Evolutionary conservation across 176 grass and related monocot genomes (phyloP).

Genomic region (Coix lacrymajobi): DNA sequence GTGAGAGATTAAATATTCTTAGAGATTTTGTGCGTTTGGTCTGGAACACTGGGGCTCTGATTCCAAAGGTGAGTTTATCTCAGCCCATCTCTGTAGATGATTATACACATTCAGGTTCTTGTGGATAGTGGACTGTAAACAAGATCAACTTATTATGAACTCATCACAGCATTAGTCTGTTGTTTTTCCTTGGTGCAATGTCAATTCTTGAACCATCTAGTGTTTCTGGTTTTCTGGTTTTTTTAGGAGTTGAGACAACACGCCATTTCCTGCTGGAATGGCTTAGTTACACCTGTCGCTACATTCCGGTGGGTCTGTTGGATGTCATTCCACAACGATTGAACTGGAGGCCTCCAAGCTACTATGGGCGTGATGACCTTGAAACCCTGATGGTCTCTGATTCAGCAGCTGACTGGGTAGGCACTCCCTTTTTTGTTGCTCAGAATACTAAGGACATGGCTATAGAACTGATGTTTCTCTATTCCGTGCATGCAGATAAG

Average conservation of each 20-base stretch:
- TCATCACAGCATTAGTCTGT: not conserved
- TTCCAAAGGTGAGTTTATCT: constrained; percentile 59
- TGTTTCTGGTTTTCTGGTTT: not conserved
- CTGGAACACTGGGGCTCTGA: constrained; percentile 95
- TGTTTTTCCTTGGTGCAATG: not conserved
- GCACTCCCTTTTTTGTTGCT: not conserved
- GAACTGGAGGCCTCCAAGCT: constrained; percentile 90
- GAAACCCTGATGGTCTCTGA: constrained; percentile 93
- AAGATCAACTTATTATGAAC: not conserved
- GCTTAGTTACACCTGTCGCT: constrained; percentile 78
- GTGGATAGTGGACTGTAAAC: not conserved
- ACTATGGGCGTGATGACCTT: constrained; percentile 77
- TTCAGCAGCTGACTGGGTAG: constrained; percentile 96
- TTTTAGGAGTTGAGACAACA: constrained; percentile 83
- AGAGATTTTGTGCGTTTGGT: constrained; percentile 77
- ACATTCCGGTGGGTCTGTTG: constrained; percentile 75
- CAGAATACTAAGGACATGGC: not conserved
- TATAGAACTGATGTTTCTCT: not conserved
- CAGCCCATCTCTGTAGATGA: not conserved
- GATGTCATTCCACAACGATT: constrained; percentile 74
- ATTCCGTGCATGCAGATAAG: constrained; percentile 45
- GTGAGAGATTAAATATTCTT: constrained; percentile 74
- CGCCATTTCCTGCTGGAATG: constrained; percentile 92
- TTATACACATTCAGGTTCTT: not conserved
- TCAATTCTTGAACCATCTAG: not conserved